Conservation (phyloP, 192 early-diverging fungal species). For the Linnemannia elongata region DNA sequence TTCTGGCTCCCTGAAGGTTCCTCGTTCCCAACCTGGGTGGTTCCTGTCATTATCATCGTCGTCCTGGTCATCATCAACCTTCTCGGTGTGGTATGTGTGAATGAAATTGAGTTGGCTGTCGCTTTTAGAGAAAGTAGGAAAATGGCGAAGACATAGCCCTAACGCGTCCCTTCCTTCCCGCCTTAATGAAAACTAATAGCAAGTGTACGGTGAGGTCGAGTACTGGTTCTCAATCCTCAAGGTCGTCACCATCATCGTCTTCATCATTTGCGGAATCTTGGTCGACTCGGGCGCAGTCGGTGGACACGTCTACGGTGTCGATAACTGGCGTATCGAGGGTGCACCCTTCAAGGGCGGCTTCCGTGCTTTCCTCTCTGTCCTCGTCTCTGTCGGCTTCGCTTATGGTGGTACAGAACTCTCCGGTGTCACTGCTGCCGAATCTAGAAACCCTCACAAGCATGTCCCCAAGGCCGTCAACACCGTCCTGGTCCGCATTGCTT, state of each 20-base stretch:
- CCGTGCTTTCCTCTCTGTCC: slow-evolving; percentile 72
- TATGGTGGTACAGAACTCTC: slow-evolving; percentile 92
- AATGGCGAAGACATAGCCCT: background rate
- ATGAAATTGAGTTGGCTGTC: background rate
- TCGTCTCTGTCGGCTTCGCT: slow-evolving; percentile 83
- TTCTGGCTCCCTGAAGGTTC: slow-evolving; percentile 35
- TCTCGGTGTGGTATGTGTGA: slow-evolving; percentile 31
- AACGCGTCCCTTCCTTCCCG: background rate
- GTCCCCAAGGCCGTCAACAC: slow-evolving; percentile 79
- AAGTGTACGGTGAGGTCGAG: slow-evolving; percentile 73
- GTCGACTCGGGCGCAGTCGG: slow-evolving; percentile 76
- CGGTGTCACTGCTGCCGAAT: slow-evolving; percentile 92
- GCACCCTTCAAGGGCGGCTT: slow-evolving; percentile 71
- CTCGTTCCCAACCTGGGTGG: slow-evolving; percentile 26
- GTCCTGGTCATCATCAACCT: slow-evolving; percentile 41
- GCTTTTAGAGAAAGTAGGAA: background rate
- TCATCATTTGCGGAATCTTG: slow-evolving; percentile 82
- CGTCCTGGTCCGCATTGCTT: slow-evolving; percentile 69
- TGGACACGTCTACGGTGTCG: slow-evolving; percentile 68
- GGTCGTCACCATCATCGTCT: slow-evolving; percentile 83
- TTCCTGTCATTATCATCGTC: slow-evolving; percentile 37
- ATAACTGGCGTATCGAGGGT: slow-evolving; percentile 73
- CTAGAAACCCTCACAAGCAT: slow-evolving; percentile 70
- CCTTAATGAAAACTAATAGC: slow-evolving; percentile 5
- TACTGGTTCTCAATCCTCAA: slow-evolving; percentile 88